These are phyloP conservation scores for Stemphylium lycopersici DNA, from an alignment of 2,329 filamentous ascomycete genomes.

Conservation along the genomic window DNA sequence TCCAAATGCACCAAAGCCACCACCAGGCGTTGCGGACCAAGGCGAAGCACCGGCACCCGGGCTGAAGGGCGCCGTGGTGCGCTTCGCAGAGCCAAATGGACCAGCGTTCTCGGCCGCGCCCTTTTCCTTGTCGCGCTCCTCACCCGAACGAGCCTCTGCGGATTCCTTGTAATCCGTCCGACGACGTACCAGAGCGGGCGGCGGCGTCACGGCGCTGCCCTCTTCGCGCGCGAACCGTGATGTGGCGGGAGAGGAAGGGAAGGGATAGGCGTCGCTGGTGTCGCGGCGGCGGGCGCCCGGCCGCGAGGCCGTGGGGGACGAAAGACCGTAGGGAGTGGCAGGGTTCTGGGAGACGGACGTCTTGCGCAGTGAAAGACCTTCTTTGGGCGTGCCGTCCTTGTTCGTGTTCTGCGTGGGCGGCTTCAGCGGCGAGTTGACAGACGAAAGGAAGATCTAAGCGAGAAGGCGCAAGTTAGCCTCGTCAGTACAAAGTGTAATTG, in stretches of 20 bases:
- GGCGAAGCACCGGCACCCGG: conserved; percentile 59
- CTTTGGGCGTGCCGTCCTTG: conserved; percentile 66
- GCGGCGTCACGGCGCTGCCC: conserved; percentile 64
- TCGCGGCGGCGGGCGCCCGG: conserved; percentile 82
- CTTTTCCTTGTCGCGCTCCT: conserved; percentile 60
- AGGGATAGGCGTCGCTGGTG: conserved; percentile 73
- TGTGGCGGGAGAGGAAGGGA: conserved; percentile 65
- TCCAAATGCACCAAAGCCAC: conserved; percentile 81
- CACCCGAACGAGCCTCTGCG: conserved; percentile 48
- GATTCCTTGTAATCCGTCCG: conserved; percentile 67
- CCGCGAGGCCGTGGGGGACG: conserved; percentile 75
- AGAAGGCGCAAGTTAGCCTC: conserved; percentile 25
- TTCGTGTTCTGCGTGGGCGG: conserved; percentile 71
- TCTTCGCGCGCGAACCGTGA: conserved; percentile 70
- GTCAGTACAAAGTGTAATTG: conserved; percentile 2
- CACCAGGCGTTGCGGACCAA: conserved; percentile 65
- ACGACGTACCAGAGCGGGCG: conserved; percentile 64
- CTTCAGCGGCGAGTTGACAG: conserved; percentile 94
- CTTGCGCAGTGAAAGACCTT: conserved; percentile 73
- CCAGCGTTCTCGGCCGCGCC: conserved; percentile 48
- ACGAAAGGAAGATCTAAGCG: conserved; percentile 74
- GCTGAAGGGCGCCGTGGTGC: conserved; percentile 62
- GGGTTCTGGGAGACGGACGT: conserved; percentile 77
- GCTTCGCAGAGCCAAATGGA: conserved; percentile 62
- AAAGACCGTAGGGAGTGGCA: conserved; percentile 68